phyloP scores from a whole-genome alignment of 2,329 filamentous ascomycete species.

The Lasiodiplodia sp. region DNA sequence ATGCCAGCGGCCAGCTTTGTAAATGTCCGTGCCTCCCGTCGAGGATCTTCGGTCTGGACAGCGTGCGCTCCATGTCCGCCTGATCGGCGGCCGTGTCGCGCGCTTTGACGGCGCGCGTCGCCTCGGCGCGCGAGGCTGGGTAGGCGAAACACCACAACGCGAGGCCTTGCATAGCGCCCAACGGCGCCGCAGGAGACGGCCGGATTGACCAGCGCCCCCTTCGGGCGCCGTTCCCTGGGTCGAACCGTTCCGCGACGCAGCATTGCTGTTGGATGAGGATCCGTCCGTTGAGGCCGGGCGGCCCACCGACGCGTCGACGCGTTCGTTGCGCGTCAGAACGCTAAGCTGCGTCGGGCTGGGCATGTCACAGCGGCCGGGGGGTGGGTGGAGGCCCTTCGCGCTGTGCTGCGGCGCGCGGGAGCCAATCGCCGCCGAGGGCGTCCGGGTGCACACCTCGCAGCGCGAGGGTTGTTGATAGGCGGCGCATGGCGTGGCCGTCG shows the following conservation, averaged over 20 bases:
- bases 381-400: not conserved
- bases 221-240: not conserved
- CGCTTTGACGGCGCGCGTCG: conserved; percentile 7
- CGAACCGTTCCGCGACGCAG: not conserved
- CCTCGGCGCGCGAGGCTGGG: conserved; percentile 6
- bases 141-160: conserved; percentile 5
- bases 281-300: not conserved
- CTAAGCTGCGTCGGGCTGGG: not conserved
- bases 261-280: not conserved
- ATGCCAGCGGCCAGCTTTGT: not conserved
- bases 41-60: not conserved
- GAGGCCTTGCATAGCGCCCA: conserved; percentile 8
- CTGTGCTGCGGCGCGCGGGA: not conserved
- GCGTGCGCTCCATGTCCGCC: conserved; percentile 4
- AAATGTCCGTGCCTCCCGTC: not conserved
- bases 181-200: not conserved
- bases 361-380: not conserved
- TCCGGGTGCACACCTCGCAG: not conserved
- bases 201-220: not conserved
- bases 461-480: not conserved
- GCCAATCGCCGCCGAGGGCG: not conserved
- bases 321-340: conserved; percentile 7
- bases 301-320: conserved; percentile 7
- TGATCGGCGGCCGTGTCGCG: not conserved
- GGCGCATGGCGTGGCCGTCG: conserved; percentile 3